Base-by-base conservation (phyloP, 768 basidiomycete species). In the Crepidotus variabilis region DNA sequence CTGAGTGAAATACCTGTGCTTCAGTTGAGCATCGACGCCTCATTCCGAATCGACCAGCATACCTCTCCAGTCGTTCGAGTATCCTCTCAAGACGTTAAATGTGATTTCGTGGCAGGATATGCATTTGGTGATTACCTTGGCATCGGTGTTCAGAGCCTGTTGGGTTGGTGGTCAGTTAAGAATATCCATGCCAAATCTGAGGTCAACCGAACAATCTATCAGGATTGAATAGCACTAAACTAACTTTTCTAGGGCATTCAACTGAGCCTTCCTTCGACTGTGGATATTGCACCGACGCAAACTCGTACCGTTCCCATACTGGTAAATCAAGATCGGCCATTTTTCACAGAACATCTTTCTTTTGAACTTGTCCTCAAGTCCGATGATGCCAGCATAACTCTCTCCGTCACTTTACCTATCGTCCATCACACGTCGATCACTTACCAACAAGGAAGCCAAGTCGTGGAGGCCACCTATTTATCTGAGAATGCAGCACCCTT, bases 121-220 rank as follows among this genome's bases (percentile, higher is more conserved):
- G 79, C 89, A 0, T 89, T 93, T 64, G 93, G 93, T 2, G 69
- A 83, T 23, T 83, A 82, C 6, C 50, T 90, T 2, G 90, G 90
- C 1, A 59, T 94, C 2, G 87, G 80, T 1, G 55, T 91, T 14
- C 78, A 81, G 35, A 83, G 79, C 60, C 57, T 72, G 2, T 68
- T 73, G 14, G 77, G 75, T 14, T 83, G 80, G 79, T 88, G 86
- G 84, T 81, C 75, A 1, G 75, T 85, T 2, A 68, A 62, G 6
- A 62, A 59, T 24, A 63, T 69, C 43, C 55, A 52, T 9, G 39
- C 67, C 18, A 49, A 50, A 21, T 49, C 16, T 32, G 46, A 60
- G 6, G 18, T 33, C 60, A 63, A 60, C 66, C 50, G 60, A 50
- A 21, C 36, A 20, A 48, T 51, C 10, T 28, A 35, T 18, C 47